These are phyloP conservation scores for Rhodosporidiobolus sp. DNA, from an alignment of 768 basidiomycete species.

Conservation along the genomic window DNA sequence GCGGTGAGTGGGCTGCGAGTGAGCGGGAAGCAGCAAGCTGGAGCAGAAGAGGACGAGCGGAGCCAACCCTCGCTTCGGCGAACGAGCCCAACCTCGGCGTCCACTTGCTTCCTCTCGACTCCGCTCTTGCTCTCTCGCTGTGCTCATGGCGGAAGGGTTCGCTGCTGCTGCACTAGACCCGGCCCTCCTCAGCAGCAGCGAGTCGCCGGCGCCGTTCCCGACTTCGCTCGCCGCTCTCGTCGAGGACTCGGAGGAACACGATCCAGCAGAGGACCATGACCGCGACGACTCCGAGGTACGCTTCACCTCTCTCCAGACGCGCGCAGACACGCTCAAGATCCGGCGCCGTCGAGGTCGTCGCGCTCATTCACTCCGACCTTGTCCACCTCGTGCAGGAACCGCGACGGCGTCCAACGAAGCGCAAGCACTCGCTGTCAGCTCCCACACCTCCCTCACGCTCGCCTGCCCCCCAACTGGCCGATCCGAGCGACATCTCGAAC, in stretches of 20 bases:
- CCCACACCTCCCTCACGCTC: background rate
- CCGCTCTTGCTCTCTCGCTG: background rate
- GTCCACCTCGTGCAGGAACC: constrained; percentile 1
- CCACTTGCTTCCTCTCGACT: background rate
- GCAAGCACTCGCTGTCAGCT: constrained; percentile 6
- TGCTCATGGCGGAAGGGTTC: background rate
- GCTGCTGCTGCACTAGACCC: background rate
- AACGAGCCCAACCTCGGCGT: background rate
- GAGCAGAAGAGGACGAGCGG: no score
- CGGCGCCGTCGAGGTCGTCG: no score
- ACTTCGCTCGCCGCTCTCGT: background rate
- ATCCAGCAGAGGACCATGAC: background rate
- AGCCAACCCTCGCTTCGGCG: background rate
- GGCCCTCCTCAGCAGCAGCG: background rate
- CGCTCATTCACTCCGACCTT: background rate
- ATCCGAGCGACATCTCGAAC: constrained; percentile 16
- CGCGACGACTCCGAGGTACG: constrained; percentile 8
- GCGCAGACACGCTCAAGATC: no score
- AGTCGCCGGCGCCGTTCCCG: background rate
- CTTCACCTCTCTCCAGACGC: background rate
- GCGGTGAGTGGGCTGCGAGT: background rate
- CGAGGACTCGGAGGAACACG: background rate
- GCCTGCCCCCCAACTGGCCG: background rate
- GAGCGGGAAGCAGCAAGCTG: no score
- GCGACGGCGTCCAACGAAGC: constrained; percentile 8